Evolutionary conservation across 1,284 basidiomycete genomes (phyloP), one percentile per base, ranked within the genome.

Genomic region (Boletus albobrunnescens): DNA sequence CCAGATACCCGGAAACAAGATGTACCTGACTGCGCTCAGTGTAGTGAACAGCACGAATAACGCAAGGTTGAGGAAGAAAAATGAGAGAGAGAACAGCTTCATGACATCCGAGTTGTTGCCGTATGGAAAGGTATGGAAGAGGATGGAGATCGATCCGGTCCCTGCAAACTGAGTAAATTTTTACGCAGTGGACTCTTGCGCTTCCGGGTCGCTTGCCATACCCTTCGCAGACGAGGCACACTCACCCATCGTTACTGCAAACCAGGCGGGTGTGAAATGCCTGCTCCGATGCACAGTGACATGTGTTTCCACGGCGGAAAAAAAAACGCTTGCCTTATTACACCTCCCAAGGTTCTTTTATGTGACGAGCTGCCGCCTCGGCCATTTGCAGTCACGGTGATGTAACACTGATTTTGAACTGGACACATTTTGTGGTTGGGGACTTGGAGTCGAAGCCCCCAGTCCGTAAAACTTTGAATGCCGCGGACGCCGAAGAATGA

Each of bases 21-120:
- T 58, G 63, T 84, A 87, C 26, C 86, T 76, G 4, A 70, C 66
- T 4, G 74, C 52, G 17, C 74, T 75, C 24, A 77, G 61, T 13
- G 56, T 49, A 2, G 71, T 68, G 58, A 90, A 82, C 19, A 79
- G 40, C n/a, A 74, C 46, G 58, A 89, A 89, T 11, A 90, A 65
- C 8, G 71, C 52, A 17, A 88, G 62, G 59, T 90, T 85, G 47
- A 90, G 67, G 53, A 82, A 76, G 61, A 89, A 86, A 57, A 90
- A 72, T 28, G 75, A 67, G 19, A 79, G 62, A 26, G 76, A 72
- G 41, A 77, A 54, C 24, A 67, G 55, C 46, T 69, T 70, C 68
- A 81, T 70, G 14, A 66, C 55, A 7, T 53, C 51, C 10, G 71
- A 69, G 31, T 65, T 60, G 44, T 59, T 58, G 2, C 71, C 76